Percentiles rank a stretch among this genome's conserved stretches.
Evolutionary conservation across 345 rosid species (phyloP).

Genomic region (rapeseed (Brassica napus)): Da-Ae NC_063445.1:22189001-22189500

Average conservation of each 20-base stretch:
- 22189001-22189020: not conserved
- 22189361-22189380: constrained; percentile 61
- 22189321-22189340: constrained; percentile 76
- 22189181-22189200: not conserved
- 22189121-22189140: not conserved
- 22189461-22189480: constrained; percentile 49
- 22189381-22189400: constrained; percentile 58
- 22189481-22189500: constrained; percentile 38
- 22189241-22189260: constrained; percentile 58
- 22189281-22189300: constrained; percentile 72
- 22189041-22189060: constrained; percentile 13
- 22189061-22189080: too few species aligned
- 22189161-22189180: not conserved
- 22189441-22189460: constrained; percentile 50
- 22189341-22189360: constrained; percentile 78
- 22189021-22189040: not conserved
- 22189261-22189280: constrained; percentile 54
- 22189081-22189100: not conserved
- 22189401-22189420: constrained; percentile 64
- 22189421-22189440: constrained; percentile 58
- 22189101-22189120: not conserved
- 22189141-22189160: not conserved
- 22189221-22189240: constrained; percentile 38
- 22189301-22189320: constrained; percentile 72
- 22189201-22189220: not conserved